Evolutionary conservation across 306 rosid genomes (phyloP).

Genomic region (Cucumis sativus): DNA sequence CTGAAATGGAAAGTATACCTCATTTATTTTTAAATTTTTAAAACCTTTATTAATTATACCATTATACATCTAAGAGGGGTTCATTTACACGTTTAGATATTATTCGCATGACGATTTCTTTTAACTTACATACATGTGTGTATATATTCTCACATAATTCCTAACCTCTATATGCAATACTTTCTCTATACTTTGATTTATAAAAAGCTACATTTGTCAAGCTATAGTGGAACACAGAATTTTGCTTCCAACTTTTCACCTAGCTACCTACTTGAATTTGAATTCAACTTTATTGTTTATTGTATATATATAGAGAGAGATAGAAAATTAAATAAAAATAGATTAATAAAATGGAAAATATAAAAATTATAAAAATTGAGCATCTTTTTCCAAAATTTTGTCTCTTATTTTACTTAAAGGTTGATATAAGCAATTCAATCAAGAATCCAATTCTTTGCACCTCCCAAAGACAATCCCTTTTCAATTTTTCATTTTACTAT

Average conservation of each 20-base stretch:
- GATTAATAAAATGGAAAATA: too few species aligned
- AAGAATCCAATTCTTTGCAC: slow-evolving; percentile 4
- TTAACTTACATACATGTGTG: too few species aligned
- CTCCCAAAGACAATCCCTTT: background rate
- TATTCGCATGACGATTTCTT: too few species aligned
- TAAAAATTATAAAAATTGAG: background rate
- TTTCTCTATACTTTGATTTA: background rate
- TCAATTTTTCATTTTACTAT: background rate
- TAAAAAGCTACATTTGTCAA: background rate
- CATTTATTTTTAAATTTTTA: too few species aligned
- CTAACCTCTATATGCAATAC: too few species aligned
- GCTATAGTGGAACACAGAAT: background rate
- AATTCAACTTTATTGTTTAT: background rate
- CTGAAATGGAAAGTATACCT: too few species aligned
- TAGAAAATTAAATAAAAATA: too few species aligned
- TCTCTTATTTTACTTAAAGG: background rate
- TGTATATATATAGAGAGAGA: too few species aligned
- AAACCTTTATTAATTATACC: too few species aligned
- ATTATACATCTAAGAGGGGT: too few species aligned
- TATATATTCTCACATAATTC: too few species aligned
- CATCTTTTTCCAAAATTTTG: background rate
- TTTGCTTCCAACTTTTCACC: background rate
- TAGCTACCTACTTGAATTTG: background rate
- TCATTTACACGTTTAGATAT: too few species aligned
- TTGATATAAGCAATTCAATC: background rate